Evolutionary conservation across 2,329 filamentous ascomycete species (phyloP).

Genomic region (Gaeumannomyces tritici): DNA sequence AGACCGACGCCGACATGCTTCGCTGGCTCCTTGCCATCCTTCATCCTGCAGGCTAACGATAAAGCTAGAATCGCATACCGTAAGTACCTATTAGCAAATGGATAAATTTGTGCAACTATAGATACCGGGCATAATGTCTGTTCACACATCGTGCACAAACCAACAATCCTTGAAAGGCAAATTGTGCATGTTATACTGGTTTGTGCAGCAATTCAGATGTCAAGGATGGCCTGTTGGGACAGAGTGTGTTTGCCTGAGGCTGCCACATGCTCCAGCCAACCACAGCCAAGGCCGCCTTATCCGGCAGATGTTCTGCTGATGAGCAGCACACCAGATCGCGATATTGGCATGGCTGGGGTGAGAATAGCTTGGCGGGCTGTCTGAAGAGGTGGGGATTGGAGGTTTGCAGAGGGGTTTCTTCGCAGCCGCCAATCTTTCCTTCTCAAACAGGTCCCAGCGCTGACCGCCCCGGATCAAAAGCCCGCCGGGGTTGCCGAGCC

Average conservation of each 20-base stretch:
- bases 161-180: rapidly evolving
- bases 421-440: neutral
- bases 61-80: neutral
- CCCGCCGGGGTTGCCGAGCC: neutral
- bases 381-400: neutral
- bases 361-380: neutral
- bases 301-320: neutral
- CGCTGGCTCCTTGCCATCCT: too few species aligned
- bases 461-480: neutral
- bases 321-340: neutral
- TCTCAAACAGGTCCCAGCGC: neutral
- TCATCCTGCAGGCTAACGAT: too few species aligned
- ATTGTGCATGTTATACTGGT: neutral
- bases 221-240: neutral
- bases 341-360: neutral
- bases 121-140: neutral
- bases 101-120: neutral
- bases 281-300: neutral
- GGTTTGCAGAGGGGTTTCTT: too few species aligned
- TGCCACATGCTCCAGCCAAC: neutral
- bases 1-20: neutral
- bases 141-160: neutral
- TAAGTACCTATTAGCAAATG: neutral
- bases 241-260: neutral
- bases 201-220: neutral